Evolutionary conservation across 225 moss, liverwort and hornwort genomes (phyloP).

Genomic region (Physcomitrellopsis africana): DNA sequence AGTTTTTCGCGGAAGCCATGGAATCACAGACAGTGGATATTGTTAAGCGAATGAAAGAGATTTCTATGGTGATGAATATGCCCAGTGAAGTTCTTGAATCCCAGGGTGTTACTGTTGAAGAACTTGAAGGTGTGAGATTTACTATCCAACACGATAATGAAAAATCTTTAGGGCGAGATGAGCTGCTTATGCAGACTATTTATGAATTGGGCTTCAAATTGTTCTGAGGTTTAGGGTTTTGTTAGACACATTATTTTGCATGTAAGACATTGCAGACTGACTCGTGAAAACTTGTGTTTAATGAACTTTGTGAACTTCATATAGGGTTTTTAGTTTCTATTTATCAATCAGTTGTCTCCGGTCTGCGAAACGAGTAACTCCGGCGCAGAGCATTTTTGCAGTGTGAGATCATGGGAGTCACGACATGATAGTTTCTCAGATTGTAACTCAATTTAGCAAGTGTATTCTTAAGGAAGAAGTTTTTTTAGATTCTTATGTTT

Average conservation of each 20-base stretch:
- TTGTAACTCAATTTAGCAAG: not conserved
- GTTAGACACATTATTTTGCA: not conserved
- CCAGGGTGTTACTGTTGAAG: constrained; percentile 70
- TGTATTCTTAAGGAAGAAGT: not conserved
- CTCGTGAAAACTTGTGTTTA: not conserved
- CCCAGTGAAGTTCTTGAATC: constrained; percentile 70
- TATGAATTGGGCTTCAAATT: not conserved
- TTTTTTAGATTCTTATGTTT: not conserved
- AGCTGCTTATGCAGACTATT: not conserved
- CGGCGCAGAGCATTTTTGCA: not conserved
- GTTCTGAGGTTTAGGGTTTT: constrained; percentile 23
- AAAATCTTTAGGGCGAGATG: not conserved
- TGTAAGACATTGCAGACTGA: not conserved
- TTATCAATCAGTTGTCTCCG: not conserved
- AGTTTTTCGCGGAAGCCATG: constrained; percentile 84
- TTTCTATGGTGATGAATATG: constrained; percentile 74
- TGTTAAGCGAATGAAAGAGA: constrained; percentile 91
- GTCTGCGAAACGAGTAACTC: not conserved
- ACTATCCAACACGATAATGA: not conserved
- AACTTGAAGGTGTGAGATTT: constrained; percentile 65
- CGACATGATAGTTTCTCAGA: constrained; percentile 1
- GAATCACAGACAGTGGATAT: constrained; percentile 70
- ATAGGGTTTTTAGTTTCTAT: not conserved
- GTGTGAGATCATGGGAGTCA: not conserved
- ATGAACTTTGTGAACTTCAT: not conserved